These are phyloP conservation scores for Ustilago xerochloae DNA, from an alignment of 1,284 basidiomycete genomes.

Conservation along the genomic window DNA sequence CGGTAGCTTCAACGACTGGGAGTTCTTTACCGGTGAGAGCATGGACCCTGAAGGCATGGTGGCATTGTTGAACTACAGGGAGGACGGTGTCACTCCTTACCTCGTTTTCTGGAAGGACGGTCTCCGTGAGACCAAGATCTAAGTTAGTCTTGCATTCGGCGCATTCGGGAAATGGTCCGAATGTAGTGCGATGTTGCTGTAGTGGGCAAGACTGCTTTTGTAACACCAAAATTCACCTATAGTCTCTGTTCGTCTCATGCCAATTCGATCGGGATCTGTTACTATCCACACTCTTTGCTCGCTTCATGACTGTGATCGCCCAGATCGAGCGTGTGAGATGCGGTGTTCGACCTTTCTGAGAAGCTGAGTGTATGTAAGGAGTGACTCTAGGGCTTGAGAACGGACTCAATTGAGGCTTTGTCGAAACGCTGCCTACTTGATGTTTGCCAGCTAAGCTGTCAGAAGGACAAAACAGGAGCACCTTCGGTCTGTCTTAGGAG, in stretches of 20 bases:
- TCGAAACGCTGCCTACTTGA: too few species aligned
- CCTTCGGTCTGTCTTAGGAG: too few species aligned
- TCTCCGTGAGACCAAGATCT: constrained; percentile 67
- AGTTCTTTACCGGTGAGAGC: constrained; percentile 86
- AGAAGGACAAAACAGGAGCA: too few species aligned
- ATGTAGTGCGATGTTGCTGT: background rate
- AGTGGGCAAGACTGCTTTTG: background rate
- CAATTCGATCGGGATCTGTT: background rate
- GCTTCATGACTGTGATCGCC: too few species aligned
- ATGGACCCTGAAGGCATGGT: constrained; percentile 70
- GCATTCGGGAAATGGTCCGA: background rate
- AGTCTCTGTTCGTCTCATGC: background rate
- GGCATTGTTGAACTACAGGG: constrained; percentile 70
- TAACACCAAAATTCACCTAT: constrained; percentile 1
- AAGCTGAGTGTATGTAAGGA: too few species aligned
- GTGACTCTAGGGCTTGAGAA: too few species aligned
- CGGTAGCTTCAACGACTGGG: constrained; percentile 88
- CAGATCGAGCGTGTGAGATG: too few species aligned
- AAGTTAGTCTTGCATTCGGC: constrained; percentile 8
- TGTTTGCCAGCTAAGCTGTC: too few species aligned
- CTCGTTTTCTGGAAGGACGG: constrained; percentile 70
- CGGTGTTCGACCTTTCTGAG: too few species aligned
- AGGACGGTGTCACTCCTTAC: constrained; percentile 77
- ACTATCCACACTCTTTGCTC: background rate
- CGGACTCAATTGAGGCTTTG: too few species aligned